phyloP scores from a whole-genome alignment of 768 basidiomycete species.

The Leccinum subtestaceum region DNA sequence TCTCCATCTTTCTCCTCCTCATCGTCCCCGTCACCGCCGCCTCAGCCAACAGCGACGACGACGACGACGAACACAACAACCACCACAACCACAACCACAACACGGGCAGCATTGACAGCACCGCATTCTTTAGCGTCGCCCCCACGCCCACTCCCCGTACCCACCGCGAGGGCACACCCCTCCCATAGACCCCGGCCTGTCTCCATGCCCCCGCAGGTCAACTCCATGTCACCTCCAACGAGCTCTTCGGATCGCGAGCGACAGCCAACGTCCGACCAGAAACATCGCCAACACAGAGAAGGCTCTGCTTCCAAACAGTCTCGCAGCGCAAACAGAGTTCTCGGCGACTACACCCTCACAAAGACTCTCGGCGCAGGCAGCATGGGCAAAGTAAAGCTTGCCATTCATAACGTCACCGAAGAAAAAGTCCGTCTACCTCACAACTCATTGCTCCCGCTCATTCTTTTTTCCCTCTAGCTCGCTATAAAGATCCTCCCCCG shows the following conservation, averaged over 20 bases:
- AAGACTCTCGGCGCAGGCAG: conserved; percentile 97
- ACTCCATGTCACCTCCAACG: conserved; percentile 31
- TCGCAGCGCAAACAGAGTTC: conserved; percentile 46
- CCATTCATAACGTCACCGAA: conserved; percentile 80
- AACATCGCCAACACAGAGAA: conserved; percentile 30
- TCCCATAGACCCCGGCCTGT: conserved; percentile 54
- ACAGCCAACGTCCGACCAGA: conserved; percentile 27
- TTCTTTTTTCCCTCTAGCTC: conserved; percentile 49
- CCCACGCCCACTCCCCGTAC: conserved; percentile 34
- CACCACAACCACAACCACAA: conserved; percentile 13
- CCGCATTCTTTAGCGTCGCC: conserved; percentile 15
- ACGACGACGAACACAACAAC: neutral
- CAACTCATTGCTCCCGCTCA: conserved; percentile 6
- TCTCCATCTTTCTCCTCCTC: conserved; percentile 12
- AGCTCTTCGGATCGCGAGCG: conserved; percentile 34
- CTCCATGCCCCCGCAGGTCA: conserved; percentile 72
- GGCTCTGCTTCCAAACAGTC: conserved; percentile 35
- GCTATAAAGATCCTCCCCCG: conserved; percentile 99
- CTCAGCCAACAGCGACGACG: neutral
- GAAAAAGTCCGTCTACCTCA: conserved; percentile 71
- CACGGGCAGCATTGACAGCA: neutral
- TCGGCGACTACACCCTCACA: conserved; percentile 94
- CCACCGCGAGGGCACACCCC: conserved; percentile 20
- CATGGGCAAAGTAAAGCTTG: conserved; percentile 99
- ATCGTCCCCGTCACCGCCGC: neutral